Base-by-base conservation (phyloP, 2,329 filamentous ascomycete species). In the Phaeosphaeriaceae sp. region DNA sequence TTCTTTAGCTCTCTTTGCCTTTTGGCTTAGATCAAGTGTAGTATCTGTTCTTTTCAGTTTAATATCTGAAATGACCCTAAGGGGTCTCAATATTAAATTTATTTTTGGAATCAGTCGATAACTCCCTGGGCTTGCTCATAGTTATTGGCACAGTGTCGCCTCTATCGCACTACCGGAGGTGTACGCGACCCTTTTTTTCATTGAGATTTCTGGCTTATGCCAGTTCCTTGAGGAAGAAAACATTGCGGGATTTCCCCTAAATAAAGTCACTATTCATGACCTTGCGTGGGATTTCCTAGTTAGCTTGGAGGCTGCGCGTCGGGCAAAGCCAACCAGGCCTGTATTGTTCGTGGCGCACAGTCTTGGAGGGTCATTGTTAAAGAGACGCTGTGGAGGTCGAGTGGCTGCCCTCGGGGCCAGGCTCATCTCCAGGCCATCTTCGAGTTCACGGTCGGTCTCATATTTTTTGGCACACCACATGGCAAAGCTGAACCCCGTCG, bases 21-120 rank as follows among this genome's bases (percentile, higher is more conserved):
- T 58, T 50, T 53, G 50, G 50, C 50, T 53, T 53, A 50, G 50
- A 53, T 53, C 50, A 53, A 56, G 57, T 60, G 55, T 60, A 58
- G 88, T 91, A 91, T 90, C 87, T 90, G 88, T 92, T 92, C 88
- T 92, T 91, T 89, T 90, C 87, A 92, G 89, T 91, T 92, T 92
- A 92, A 92, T 91, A 87, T 88, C 88, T 92, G 88, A 88, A 89
- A 91, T 83, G 82, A 81, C 80, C 81, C 85, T 83, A 89, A 79
- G 79, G 79, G 80, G 81, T 42, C 81, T 80, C 85, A 87, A 90
- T 46, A 53, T 60, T 92, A 92, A 90, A 84, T 85, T 87, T 82
- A 90, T 92, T 89, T 87, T 90, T 90, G 80, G 61, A 74, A 51
- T 64, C 52, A 61, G 41, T 18, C 35, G 11, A 36, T 69, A 63